Conservation (phyloP, 192 early-diverging fungal species). For the Umbelopsis sp. region DNA sequence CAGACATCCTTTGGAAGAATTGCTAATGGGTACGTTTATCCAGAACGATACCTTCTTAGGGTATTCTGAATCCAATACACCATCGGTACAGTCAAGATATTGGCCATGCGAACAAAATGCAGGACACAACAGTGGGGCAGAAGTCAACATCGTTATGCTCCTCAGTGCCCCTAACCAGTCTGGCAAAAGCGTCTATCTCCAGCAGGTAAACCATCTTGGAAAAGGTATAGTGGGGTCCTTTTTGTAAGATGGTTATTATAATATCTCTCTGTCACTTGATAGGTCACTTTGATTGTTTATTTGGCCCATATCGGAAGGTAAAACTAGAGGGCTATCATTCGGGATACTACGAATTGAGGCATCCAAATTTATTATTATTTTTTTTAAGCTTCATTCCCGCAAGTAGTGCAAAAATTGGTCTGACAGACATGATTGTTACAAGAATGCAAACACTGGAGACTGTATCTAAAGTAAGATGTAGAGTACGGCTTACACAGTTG, state of each 20-base stretch:
- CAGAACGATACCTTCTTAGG: slow-evolving; percentile 67
- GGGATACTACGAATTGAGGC: background rate
- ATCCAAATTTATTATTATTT: background rate
- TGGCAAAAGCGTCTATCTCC: slow-evolving; percentile 77
- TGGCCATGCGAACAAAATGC: background rate
- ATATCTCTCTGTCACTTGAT: too few relatives aligned
- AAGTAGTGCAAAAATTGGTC: slow-evolving; percentile 62
- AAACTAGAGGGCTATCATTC: background rate
- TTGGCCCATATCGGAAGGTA: slow-evolving; percentile 88
- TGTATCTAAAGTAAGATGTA: slow-evolving; percentile 52
- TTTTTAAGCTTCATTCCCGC: slow-evolving; percentile 79
- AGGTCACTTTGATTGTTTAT: slow-evolving; percentile 78
- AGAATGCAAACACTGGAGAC: slow-evolving; percentile 71
- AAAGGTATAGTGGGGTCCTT: too few relatives aligned
- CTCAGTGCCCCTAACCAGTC: slow-evolving; percentile 85
- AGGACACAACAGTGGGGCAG: background rate
- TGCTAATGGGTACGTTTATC: slow-evolving; percentile 63
- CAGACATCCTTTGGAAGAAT: slow-evolving; percentile 72
- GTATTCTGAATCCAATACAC: background rate
- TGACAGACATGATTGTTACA: slow-evolving; percentile 81
- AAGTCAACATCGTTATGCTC: slow-evolving; percentile 53
- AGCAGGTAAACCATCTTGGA: slow-evolving; percentile 50
- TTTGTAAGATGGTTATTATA: too few relatives aligned
- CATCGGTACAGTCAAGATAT: background rate
- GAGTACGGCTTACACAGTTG: background rate